These are phyloP conservation scores for Plasmodium sp. DNA, from an alignment of 169 alveolate genomes.

Conservation along the genomic window DNA sequence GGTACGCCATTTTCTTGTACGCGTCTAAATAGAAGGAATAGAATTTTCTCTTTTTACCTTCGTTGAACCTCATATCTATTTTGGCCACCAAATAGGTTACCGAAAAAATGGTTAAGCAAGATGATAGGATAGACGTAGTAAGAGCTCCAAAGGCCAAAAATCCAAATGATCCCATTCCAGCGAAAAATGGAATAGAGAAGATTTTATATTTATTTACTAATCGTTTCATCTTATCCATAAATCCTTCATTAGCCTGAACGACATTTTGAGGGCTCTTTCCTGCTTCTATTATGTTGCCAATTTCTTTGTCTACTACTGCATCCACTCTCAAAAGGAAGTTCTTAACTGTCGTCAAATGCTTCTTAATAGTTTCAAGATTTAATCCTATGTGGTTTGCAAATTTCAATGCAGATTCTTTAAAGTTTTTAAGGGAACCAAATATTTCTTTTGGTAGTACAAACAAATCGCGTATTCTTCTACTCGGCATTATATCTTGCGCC, in stretches of 20 bases:
- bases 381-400: background rate
- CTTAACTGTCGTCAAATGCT: background rate
- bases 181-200: conserved; percentile 12
- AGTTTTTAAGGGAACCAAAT: background rate
- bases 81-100: conserved; percentile 18
- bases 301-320: conserved; percentile 21
- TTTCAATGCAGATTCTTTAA: background rate
- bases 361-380: background rate
- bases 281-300: background rate
- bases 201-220: conserved; percentile 31
- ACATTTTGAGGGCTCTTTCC: background rate
- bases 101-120: conserved; percentile 14
- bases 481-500: background rate
- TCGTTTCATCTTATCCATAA: conserved; percentile 4
- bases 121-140: conserved; percentile 14
- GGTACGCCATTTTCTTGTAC: background rate
- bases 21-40: conserved; percentile 14
- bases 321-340: conserved; percentile 14
- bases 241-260: background rate
- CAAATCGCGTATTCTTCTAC: background rate
- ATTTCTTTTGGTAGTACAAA: background rate
- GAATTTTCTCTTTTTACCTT: conserved; percentile 8
- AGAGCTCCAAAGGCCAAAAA: conserved; percentile 19
- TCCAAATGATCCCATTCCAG: conserved; percentile 31
- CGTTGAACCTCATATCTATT: background rate